phyloP scores from a whole-genome alignment of 306 rosid genomes.

The Corylus americana region DNA sequence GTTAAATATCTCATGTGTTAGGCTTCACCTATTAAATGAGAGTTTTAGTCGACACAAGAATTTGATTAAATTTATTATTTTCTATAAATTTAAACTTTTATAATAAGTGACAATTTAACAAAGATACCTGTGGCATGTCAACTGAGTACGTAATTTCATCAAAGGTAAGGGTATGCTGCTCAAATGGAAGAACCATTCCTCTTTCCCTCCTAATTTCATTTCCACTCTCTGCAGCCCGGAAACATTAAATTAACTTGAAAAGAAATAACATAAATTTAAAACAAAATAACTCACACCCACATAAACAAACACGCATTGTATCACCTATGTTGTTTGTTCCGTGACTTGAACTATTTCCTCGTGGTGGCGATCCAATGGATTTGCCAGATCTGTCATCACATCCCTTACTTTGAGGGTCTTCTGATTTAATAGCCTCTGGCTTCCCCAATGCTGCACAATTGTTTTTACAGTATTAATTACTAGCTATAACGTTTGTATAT shows the following conservation, averaged over 20 bases:
- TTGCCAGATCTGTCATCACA: conserved; percentile 10
- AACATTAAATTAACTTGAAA: conserved; percentile 7
- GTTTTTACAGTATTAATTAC: not conserved
- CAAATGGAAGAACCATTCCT: too few relatives aligned
- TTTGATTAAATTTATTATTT: too few relatives aligned
- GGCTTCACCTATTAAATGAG: too few relatives aligned
- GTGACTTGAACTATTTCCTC: not conserved
- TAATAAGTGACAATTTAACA: too few relatives aligned
- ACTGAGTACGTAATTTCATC: too few relatives aligned
- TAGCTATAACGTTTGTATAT: not conserved
- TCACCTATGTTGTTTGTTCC: conserved; percentile 25
- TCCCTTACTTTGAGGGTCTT: conserved; percentile 24
- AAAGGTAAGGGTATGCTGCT: too few relatives aligned
- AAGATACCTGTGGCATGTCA: too few relatives aligned
- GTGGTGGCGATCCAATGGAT: conserved; percentile 24
- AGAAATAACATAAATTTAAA: not conserved
- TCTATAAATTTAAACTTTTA: too few relatives aligned
- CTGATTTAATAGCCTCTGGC: conserved; percentile 30
- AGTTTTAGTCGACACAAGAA: too few relatives aligned
- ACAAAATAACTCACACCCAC: not conserved
- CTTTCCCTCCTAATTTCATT: not conserved
- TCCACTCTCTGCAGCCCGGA: conserved; percentile 30
- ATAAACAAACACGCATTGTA: not conserved
- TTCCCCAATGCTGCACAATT: conserved; percentile 39
- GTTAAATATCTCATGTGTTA: too few relatives aligned